These are phyloP conservation scores for Fusarium kyushuense DNA, from an alignment of 2,329 filamentous ascomycete genomes.

Conservation along the genomic window DNA sequence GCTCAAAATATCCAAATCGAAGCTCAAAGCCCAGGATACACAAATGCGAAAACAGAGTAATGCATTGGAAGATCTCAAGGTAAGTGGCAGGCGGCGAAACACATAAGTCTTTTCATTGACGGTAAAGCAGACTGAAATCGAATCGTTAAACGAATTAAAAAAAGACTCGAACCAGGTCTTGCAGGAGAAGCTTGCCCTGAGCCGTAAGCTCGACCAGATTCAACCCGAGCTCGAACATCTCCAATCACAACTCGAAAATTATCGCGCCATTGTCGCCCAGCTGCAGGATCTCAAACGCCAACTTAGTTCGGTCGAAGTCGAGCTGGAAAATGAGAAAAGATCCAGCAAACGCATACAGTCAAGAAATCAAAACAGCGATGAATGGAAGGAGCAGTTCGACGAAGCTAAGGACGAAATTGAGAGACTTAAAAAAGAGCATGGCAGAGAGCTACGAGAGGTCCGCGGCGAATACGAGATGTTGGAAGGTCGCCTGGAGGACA, in stretches of 20 bases:
- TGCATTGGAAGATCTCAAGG: slow-evolving; percentile 62
- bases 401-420: slow-evolving; percentile 59
- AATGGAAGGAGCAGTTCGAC: slow-evolving; percentile 55
- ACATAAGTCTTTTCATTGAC: slow-evolving; percentile 6
- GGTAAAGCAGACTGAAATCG: slow-evolving; percentile 72
- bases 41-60: slow-evolving; percentile 62
- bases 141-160: slow-evolving; percentile 73
- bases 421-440: slow-evolving; percentile 59
- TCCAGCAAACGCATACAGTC: slow-evolving; percentile 51
- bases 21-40: slow-evolving; percentile 59
- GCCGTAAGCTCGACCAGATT: slow-evolving; percentile 64
- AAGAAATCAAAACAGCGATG: slow-evolving; percentile 55
- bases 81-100: slow-evolving; percentile 43
- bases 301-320: slow-evolving; percentile 79
- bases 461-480: slow-evolving; percentile 73
- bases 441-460: slow-evolving; percentile 69
- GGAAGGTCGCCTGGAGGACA: slow-evolving; percentile 72
- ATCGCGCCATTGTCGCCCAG: slow-evolving; percentile 79
- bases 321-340: slow-evolving; percentile 81
- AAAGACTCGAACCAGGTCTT: slow-evolving; percentile 78
- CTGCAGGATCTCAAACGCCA: slow-evolving; percentile 85
- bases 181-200: slow-evolving; percentile 66
- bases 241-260: slow-evolving; percentile 65
- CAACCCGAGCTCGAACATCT: slow-evolving; percentile 69
- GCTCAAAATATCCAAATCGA: slow-evolving; percentile 59